These are phyloP conservation scores for Trypanosoma grayi DNA, from an alignment of 208 protist genomes.

Conservation along the genomic window DNA sequence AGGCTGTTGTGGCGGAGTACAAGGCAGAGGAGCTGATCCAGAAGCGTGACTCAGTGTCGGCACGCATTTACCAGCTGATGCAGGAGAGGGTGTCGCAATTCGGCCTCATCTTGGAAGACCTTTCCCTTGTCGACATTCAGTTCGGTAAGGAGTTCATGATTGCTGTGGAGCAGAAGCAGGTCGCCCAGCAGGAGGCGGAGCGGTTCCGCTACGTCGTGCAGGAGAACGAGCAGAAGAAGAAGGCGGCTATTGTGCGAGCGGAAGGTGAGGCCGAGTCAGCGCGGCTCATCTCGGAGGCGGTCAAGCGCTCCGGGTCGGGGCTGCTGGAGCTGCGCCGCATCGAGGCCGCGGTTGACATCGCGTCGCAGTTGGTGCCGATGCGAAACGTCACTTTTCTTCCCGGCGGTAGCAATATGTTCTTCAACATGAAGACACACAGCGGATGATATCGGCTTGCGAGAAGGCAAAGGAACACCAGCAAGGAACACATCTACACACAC, in stretches of 20 bases:
- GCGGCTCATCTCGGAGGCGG: conserved; percentile 88
- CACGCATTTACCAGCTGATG: conserved; percentile 92
- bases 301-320: conserved; percentile 72
- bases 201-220: conserved; percentile 94
- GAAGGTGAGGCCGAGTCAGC: conserved; percentile 95
- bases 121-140: conserved; percentile 97
- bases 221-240: conserved; percentile 94
- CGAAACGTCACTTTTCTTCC: conserved; percentile 87
- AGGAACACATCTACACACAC: background rate
- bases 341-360: conserved; percentile 96
- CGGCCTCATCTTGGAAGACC: conserved; percentile 96
- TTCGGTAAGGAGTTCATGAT: conserved; percentile 96
- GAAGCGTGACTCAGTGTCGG: conserved; percentile 94
- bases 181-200: conserved; percentile 97
- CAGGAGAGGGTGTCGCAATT: conserved; percentile 96
- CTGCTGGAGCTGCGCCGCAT: conserved; percentile 95
- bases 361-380: conserved; percentile 78
- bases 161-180: conserved; percentile 96
- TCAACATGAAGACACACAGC: conserved; percentile 40
- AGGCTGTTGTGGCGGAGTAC: conserved; percentile 97
- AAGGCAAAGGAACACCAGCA: background rate
- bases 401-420: conserved; percentile 55
- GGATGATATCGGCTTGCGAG: background rate
- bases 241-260: conserved; percentile 91
- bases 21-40: conserved; percentile 99